Evolutionary conservation across 495 filamentous ascomycete genomes (phyloP).

Genomic region (Podospora pseudoanserina): DNA sequence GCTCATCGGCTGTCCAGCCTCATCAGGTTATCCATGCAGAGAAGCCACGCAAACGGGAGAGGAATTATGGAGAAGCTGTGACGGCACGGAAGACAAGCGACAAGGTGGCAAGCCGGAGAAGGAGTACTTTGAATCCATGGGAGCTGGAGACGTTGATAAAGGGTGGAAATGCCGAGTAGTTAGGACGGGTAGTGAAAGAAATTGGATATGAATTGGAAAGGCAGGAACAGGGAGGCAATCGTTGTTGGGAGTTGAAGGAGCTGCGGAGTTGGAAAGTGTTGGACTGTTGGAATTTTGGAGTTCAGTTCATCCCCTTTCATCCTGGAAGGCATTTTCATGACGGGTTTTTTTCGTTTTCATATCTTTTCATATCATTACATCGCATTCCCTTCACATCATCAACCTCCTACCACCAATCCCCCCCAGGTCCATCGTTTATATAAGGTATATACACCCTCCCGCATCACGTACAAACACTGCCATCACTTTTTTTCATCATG

Average conservation of each 20-base stretch:
- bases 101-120: constrained; percentile 51
- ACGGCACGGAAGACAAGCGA: constrained; percentile 12
- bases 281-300: not conserved
- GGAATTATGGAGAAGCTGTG: not conserved
- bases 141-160: constrained; percentile 55
- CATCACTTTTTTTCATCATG: not conserved
- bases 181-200: not conserved
- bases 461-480: not conserved
- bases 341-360: not conserved
- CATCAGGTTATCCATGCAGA: constrained; percentile 2
- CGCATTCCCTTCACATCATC: not conserved
- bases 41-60: not conserved
- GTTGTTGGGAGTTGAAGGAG: not conserved
- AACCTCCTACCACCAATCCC: not conserved
- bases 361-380: not conserved
- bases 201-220: not conserved
- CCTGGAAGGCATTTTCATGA: not conserved
- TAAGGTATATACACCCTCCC: not conserved
- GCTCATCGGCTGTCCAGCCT: not conserved
- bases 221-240: not conserved
- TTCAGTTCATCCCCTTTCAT: too few relatives aligned
- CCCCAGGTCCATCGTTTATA: not conserved
- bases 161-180: constrained; percentile 15
- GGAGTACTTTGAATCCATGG: constrained; percentile 69
- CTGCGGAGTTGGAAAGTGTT: not conserved